Conservation (phyloP, 1,139 yeast genomes). For the Lodderomyces parapsilosis region DNA sequence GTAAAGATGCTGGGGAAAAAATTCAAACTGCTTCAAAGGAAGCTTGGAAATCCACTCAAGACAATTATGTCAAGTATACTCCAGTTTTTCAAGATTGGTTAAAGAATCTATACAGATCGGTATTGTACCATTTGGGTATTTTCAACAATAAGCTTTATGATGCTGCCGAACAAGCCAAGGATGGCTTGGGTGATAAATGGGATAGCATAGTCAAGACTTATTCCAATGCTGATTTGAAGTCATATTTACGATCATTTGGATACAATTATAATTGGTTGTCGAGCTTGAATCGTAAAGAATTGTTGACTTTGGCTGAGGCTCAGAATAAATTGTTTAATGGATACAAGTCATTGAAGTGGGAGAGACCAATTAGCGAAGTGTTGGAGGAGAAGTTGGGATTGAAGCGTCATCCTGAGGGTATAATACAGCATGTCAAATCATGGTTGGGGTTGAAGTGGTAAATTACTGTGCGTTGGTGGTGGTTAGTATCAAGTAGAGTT, state of each 20-base stretch:
- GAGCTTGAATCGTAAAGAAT: slow-evolving; percentile 41
- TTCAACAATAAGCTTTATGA: slow-evolving; percentile 11
- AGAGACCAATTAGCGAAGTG: slow-evolving; percentile 22
- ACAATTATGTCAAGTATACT: slow-evolving; percentile 9
- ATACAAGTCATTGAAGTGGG: slow-evolving; percentile 21
- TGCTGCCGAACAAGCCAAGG: slow-evolving; percentile 23
- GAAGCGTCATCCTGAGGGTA: slow-evolving; percentile 13
- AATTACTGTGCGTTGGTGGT: background rate
- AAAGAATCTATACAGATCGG: slow-evolving; percentile 6
- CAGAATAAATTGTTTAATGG: slow-evolving; percentile 34
- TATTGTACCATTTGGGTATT: slow-evolving; percentile 10
- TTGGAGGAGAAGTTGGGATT: slow-evolving; percentile 20
- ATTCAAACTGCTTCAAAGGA: slow-evolving; percentile 7
- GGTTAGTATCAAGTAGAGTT: background rate
- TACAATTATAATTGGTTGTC: slow-evolving; percentile 31
- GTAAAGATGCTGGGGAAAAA: slow-evolving; percentile 3
- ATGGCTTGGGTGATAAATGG: slow-evolving; percentile 30
- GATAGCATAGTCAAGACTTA: slow-evolving; percentile 30
- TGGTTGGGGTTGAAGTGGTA: slow-evolving; percentile 7
- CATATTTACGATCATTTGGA: slow-evolving; percentile 55
- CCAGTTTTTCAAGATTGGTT: slow-evolving; percentile 7
- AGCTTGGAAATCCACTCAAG: slow-evolving; percentile 4
- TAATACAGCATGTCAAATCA: slow-evolving; percentile 9
- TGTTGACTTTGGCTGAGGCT: slow-evolving; percentile 45
- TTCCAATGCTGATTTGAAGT: slow-evolving; percentile 53